These are phyloP conservation scores for Trichoderma orchidacearum DNA, from an alignment of 495 filamentous ascomycete species.

Conservation along the genomic window DNA sequence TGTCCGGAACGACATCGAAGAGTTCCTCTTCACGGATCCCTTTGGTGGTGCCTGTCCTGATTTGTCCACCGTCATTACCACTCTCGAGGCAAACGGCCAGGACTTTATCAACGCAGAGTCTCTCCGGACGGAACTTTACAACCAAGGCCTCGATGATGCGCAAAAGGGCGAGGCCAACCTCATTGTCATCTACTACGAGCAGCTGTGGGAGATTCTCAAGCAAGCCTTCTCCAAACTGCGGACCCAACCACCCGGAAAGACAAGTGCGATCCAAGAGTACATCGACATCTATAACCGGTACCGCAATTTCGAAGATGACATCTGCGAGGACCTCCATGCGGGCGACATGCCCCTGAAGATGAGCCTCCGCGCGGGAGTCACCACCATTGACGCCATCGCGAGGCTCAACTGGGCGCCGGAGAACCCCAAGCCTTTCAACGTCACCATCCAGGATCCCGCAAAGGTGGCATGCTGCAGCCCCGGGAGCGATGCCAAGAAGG, in stretches of 20 bases:
- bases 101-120: background rate
- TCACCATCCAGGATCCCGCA: background rate
- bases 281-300: background rate
- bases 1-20: background rate
- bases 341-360: background rate
- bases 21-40: background rate
- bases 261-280: background rate
- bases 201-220: background rate
- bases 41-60: background rate
- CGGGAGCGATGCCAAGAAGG: background rate
- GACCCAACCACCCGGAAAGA: background rate
- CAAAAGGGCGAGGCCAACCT: background rate
- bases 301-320: background rate
- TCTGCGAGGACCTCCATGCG: background rate
- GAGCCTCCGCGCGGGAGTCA: background rate
- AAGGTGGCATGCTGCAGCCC: background rate
- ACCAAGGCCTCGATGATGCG: background rate
- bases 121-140: background rate
- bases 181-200: background rate
- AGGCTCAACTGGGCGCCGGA: background rate
- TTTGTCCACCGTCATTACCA: background rate
- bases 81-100: background rate
- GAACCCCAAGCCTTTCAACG: background rate
- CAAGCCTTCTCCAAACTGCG: background rate
- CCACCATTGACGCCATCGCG: background rate